Percentiles rank a stretch among this genome's conserved stretches.
phyloP scores from a whole-genome alignment of 345 rosid species.

The Eucalyptus lansdowneana region DNA sequence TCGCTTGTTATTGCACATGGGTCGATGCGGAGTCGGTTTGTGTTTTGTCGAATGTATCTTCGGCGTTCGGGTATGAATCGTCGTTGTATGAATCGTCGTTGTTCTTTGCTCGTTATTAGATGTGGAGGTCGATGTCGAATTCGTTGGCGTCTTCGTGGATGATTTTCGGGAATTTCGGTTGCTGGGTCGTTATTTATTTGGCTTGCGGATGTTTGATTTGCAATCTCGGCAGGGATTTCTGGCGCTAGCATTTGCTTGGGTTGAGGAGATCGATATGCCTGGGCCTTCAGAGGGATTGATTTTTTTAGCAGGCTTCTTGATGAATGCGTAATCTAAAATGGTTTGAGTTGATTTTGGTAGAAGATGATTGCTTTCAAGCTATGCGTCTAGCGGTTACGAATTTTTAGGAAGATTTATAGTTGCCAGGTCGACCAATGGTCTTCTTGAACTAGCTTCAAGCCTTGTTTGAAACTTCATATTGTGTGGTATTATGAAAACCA shows the following conservation, averaged over 20 bases:
- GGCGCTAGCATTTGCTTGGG: background rate
- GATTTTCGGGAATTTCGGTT: background rate
- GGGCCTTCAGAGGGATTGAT: background rate
- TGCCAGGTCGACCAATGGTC: background rate
- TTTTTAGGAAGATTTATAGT: background rate
- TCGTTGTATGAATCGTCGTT: background rate
- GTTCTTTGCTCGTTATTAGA: background rate
- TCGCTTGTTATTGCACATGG: background rate
- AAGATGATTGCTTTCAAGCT: background rate
- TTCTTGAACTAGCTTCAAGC: background rate
- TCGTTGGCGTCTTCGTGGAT: background rate
- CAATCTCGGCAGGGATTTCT: background rate
- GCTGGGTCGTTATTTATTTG: background rate
- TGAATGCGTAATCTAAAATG: background rate
- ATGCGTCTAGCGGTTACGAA: background rate
- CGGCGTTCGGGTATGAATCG: background rate
- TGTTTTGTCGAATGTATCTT: background rate
- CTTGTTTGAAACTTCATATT: background rate
- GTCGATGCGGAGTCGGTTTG: background rate
- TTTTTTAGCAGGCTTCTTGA: background rate
- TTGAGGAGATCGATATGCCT: background rate
- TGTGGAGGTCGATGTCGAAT: background rate
- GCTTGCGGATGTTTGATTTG: background rate
- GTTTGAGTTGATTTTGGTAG: background rate
- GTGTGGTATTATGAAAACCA: background rate